Evolutionary conservation across 176 grass and related monocot species (phyloP).

Genomic region (Rhynchospora breviuscula): DNA sequence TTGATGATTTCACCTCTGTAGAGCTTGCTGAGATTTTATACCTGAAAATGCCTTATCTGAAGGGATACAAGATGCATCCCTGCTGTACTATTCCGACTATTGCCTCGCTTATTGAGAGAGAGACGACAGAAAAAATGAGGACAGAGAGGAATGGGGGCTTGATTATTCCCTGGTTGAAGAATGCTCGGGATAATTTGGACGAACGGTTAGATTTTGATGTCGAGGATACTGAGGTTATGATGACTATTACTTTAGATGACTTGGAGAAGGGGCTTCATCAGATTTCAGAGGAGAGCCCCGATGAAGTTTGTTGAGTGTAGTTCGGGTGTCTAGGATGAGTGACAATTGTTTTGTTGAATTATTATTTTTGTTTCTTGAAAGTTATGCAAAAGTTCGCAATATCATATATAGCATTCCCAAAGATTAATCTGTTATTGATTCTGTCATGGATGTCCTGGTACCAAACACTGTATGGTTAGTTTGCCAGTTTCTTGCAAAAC

Average conservation of each 20-base stretch:
- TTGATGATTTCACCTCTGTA: conserved; percentile 62
- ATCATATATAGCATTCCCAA: neutral
- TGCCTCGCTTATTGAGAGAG: conserved; percentile 50
- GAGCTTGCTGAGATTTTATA: conserved; percentile 84
- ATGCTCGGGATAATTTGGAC: conserved; percentile 83
- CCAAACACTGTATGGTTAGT: neutral
- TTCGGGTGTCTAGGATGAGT: neutral
- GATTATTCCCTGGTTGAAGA: conserved; percentile 61
- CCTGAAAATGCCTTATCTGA: conserved; percentile 65
- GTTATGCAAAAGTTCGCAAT: neutral
- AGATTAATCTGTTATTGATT: neutral
- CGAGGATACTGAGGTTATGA: conserved; percentile 39
- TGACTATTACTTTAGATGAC: conserved; percentile 77
- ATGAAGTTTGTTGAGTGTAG: conserved; percentile 18
- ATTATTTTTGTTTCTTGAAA: neutral
- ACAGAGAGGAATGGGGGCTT: conserved; percentile 88
- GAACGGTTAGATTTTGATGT: conserved; percentile 78
- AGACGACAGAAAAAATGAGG: conserved; percentile 50
- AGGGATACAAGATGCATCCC: conserved; percentile 73
- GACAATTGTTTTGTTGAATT: neutral
- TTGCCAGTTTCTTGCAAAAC: neutral
- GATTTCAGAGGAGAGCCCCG: conserved; percentile 30
- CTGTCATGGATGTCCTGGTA: neutral
- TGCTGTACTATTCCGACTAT: conserved; percentile 44
- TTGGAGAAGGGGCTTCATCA: conserved; percentile 73